These are phyloP conservation scores for Mucor plumbeus DNA, from an alignment of 371 early-diverging fungal genomes.

Conservation along the genomic window DNA sequence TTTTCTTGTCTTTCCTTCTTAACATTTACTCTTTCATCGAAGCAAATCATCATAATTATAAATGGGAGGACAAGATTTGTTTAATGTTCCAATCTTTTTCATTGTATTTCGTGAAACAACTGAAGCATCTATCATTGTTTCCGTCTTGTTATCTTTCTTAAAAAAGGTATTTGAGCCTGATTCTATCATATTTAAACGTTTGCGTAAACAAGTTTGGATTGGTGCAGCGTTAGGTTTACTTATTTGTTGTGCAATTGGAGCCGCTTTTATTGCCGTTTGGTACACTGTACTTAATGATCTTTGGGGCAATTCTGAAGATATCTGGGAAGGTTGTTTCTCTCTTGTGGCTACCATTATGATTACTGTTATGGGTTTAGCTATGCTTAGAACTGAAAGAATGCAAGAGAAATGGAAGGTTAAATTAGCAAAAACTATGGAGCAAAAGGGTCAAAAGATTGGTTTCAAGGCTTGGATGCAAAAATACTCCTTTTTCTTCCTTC, in stretches of 20 bases:
- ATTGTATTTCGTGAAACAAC: slow-evolving; percentile 83
- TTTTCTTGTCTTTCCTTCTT: slow-evolving; percentile 6
- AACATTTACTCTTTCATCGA: background rate
- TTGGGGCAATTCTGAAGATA: slow-evolving; percentile 64
- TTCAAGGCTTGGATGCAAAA: slow-evolving; percentile 34
- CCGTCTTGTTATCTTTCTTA: slow-evolving; percentile 79
- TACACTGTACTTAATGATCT: slow-evolving; percentile 48
- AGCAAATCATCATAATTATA: slow-evolving; percentile 8
- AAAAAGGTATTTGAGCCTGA: slow-evolving; percentile 59
- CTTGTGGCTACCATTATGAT: slow-evolving; percentile 72
- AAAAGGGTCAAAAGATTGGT: slow-evolving; percentile 30
- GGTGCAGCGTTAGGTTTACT: slow-evolving; percentile 63
- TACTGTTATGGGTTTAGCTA: slow-evolving; percentile 74
- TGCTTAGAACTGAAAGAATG: slow-evolving; percentile 71
- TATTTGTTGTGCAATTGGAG: slow-evolving; percentile 74
- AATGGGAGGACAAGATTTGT: slow-evolving; percentile 55
- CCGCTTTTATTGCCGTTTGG: slow-evolving; percentile 72
- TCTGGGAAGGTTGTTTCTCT: slow-evolving; percentile 81
- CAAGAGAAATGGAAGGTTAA: slow-evolving; percentile 76
- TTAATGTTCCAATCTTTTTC: slow-evolving; percentile 84
- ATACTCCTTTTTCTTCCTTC: slow-evolving; percentile 74
- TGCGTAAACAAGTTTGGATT: slow-evolving; percentile 67
- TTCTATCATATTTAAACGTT: slow-evolving; percentile 49
- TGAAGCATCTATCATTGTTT: slow-evolving; percentile 78
- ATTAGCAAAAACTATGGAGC: slow-evolving; percentile 60